A percentile compares a stretch with the other conserved stretches of the same genome.
Conservation (phyloP, 352 stramenopile genomes). For the Phytophthora pinifolia region DNA sequence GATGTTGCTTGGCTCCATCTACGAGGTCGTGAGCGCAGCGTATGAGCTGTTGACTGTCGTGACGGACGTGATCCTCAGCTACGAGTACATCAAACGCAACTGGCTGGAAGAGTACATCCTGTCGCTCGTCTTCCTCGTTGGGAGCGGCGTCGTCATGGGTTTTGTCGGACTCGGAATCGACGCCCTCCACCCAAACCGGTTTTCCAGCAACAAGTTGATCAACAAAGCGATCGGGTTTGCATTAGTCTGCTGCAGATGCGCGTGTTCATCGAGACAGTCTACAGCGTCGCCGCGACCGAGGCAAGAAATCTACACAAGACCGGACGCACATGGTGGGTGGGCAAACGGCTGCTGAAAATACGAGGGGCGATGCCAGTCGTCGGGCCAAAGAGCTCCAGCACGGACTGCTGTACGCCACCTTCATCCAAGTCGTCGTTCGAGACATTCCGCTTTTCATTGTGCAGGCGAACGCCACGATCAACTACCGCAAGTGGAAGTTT, state of each 20-base stretch:
- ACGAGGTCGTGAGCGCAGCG: conserved; percentile 43
- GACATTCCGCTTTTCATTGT: conserved; percentile 75
- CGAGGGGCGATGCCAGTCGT: conserved; percentile 1
- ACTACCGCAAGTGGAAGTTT: conserved; percentile 78
- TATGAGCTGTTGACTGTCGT: conserved; percentile 74
- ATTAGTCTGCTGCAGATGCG: conserved; percentile 65
- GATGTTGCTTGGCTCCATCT: conserved; percentile 29
- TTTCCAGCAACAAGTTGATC: conserved; percentile 21
- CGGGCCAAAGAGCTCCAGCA: conserved; percentile 22
- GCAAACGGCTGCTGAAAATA: conserved; percentile 4
- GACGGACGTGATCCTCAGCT: conserved; percentile 72
- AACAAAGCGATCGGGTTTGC: conserved; percentile 43
- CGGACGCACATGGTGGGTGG: conserved; percentile 5
- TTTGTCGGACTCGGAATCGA: conserved; percentile 61
- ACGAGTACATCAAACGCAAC: conserved; percentile 68
- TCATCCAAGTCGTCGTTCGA: conserved; percentile 68
- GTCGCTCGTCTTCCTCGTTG: conserved; percentile 65
- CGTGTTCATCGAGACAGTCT: conserved; percentile 60
- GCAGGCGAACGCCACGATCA: conserved; percentile 75
- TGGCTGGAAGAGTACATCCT: conserved; percentile 76
- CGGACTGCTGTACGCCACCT: conserved; percentile 50
- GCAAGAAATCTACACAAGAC: conserved; percentile 1
- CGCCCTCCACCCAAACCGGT: conserved; percentile 36
- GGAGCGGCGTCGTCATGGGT: conserved; percentile 62
- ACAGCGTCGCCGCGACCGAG: conserved; percentile 22